phyloP scores from a whole-genome alignment of 148 eudicot species.

The Pouteria glomerata region DNA sequence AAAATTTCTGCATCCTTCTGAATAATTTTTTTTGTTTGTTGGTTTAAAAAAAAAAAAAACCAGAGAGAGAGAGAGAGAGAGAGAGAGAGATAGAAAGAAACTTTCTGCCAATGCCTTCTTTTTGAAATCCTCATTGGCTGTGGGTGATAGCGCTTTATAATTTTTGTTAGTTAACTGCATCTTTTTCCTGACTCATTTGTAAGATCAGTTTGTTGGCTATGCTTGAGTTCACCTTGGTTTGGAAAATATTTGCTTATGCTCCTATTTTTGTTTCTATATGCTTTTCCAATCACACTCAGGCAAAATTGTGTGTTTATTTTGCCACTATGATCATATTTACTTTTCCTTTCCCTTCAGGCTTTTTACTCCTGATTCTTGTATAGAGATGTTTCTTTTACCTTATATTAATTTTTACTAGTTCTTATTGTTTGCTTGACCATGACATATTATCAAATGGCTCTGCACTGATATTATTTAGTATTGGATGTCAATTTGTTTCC shows the following conservation, averaged over 20 bases:
- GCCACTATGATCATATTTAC: not conserved
- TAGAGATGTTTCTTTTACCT: no score
- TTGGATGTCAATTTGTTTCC: not conserved
- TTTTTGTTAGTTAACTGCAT: no score
- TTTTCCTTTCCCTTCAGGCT: not conserved
- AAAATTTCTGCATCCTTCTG: no score
- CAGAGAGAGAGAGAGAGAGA: no score
- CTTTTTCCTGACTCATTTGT: no score
- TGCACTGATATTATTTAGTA: not conserved
- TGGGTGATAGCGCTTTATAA: no score
- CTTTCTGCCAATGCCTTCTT: no score
- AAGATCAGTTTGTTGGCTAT: no score
- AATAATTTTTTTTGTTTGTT: not conserved
- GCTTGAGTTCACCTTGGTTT: not conserved
- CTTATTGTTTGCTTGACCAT: not conserved
- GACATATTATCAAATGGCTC: not conserved
- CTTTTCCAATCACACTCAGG: not conserved
- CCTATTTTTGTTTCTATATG: not conserved
- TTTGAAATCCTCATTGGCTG: no score
- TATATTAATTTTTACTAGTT: no score
- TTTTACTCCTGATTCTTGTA: not conserved
- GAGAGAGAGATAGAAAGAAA: no score
- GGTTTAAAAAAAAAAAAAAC: not conserved
- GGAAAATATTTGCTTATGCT: not conserved
- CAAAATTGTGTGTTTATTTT: not conserved